Base-by-base conservation (phyloP, 176 grass and related monocot genomes). In the Themeda triandra region DNA sequence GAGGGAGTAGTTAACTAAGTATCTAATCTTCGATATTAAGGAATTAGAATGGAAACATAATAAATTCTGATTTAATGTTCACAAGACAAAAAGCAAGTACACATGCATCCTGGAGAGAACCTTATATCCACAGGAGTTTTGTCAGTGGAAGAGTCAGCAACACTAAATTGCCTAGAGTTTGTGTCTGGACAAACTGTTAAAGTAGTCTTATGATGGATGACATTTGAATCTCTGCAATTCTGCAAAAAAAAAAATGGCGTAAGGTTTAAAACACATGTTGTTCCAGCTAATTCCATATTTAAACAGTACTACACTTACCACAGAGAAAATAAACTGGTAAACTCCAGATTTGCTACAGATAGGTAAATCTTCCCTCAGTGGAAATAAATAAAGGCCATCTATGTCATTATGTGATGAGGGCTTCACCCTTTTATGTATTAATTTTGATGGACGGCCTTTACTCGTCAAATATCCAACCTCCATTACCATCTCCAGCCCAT, bases 261-360 rank as follows among this genome's bases (percentile, higher is more conserved):
- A 59, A 70, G 56, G 48, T 59, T n/a, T 59, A 12, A 18, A 8
- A 54, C 8, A 45, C 44, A 19, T 78, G 58, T 12, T 70, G 59
- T 60, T 78, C 63, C 19, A 39, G 21, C 17, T 67, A 29, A 17
- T 44, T 72, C 4, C 24, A 85, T 42, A 58, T 33, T 10, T 31
- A 73, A 64, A 39, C 35, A 10, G 17, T 73, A 84, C 18, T 62
- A 63, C 54, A 89, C 81, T 84, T 80, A 89, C 87, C 77, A 84
- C 87, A 5, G 87, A 89, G 75, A 89, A 89, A 40, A 72, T 30
- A 89, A 89, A 84, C 8, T 28, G 66, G 66, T 84, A 84, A 42
- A 84, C 66, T 74, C 87, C 87, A 79, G 75, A 75, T 79, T 66
- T 87, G 11, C 28, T 69, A 69, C 76, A 82, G 14, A 73, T 76